Evolutionary conservation across 2,329 filamentous ascomycete species (phyloP).

Genomic region (Xylariaceae sp.): DNA sequence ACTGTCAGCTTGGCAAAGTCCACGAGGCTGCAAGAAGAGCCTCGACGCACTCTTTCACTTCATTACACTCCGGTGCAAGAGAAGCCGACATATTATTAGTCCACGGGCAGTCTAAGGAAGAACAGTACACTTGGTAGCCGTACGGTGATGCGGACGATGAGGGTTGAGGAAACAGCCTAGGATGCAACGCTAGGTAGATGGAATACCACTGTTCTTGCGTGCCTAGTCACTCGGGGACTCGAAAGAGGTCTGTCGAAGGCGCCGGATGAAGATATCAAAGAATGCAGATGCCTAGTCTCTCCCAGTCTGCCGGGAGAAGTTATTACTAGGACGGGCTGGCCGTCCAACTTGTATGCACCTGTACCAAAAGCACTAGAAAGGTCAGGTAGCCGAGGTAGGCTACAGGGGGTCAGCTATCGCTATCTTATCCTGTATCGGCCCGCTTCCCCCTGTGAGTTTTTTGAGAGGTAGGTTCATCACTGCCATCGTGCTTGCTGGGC

Average conservation of each 20-base stretch:
- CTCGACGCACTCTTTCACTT: constrained; percentile 81
- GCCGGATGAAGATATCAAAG: too few relatives aligned
- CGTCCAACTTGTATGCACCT: background rate
- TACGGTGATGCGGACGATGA: too few relatives aligned
- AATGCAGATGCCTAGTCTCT: too few relatives aligned
- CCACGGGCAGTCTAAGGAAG: too few relatives aligned
- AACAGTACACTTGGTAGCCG: too few relatives aligned
- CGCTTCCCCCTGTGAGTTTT: background rate
- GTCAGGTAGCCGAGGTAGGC: background rate
- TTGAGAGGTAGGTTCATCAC: constrained; percentile 5
- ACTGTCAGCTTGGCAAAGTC: constrained; percentile 6
- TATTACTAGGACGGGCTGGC: too few relatives aligned
- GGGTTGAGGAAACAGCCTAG: too few relatives aligned
- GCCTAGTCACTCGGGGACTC: too few relatives aligned
- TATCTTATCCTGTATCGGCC: constrained; percentile 5
- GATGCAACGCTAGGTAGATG: too few relatives aligned
- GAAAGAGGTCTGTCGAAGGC: too few relatives aligned
- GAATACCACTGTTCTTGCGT: too few relatives aligned
- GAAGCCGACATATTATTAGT: constrained; percentile 76
- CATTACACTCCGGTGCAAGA: constrained; percentile 89
- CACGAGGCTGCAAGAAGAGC: background rate
- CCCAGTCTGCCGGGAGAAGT: too few relatives aligned
- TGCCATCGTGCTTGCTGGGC: background rate
- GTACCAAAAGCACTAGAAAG: background rate
- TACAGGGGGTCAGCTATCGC: background rate